These are phyloP conservation scores for Kockovaella imperatae DNA, from an alignment of 768 basidiomycete species.

Conservation along the genomic window DNA sequence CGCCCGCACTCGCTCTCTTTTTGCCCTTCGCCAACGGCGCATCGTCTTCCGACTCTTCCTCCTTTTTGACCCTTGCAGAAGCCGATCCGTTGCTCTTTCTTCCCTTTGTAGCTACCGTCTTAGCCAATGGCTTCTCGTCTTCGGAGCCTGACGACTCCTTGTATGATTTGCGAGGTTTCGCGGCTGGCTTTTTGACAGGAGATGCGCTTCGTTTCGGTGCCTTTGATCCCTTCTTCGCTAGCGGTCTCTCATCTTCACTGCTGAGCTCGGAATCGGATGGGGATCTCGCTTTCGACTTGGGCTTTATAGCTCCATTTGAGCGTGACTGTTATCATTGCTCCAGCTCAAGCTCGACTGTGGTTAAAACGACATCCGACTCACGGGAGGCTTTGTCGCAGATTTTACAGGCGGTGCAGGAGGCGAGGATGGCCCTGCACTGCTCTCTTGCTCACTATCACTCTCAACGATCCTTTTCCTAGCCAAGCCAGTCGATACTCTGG, in stretches of 20 bases:
- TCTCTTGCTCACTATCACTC: constrained; percentile 26
- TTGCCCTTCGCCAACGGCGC: constrained; percentile 31
- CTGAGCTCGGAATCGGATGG: constrained; percentile 24
- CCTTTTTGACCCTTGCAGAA: constrained; percentile 11
- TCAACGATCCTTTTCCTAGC: constrained; percentile 24
- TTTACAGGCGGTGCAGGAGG: constrained; percentile 11
- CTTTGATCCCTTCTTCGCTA: constrained; percentile 48
- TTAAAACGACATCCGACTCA: background rate
- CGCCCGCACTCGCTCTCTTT: constrained; percentile 52
- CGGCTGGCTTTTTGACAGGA: constrained; percentile 47
- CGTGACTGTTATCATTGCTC: constrained; percentile 12
- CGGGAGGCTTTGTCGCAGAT: constrained; percentile 13
- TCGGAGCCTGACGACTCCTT: constrained; percentile 44
- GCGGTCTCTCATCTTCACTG: constrained; percentile 45
- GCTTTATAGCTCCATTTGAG: constrained; percentile 13
- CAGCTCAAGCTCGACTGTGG: background rate
- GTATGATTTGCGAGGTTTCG: constrained; percentile 39
- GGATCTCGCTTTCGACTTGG: constrained; percentile 21
- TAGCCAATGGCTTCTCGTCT: constrained; percentile 44
- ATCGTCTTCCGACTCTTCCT: constrained; percentile 5
- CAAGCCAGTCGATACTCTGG: constrained; percentile 15
- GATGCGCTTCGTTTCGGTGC: too few relatives aligned
- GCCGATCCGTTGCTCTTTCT: constrained; percentile 29
- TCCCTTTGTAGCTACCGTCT: constrained; percentile 26
- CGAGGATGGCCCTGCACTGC: constrained; percentile 20